A percentile compares a stretch with the other conserved stretches of the same genome.
Conservation (phyloP, 352 stramenopile species). For the Globisporangium nunn region DNA sequence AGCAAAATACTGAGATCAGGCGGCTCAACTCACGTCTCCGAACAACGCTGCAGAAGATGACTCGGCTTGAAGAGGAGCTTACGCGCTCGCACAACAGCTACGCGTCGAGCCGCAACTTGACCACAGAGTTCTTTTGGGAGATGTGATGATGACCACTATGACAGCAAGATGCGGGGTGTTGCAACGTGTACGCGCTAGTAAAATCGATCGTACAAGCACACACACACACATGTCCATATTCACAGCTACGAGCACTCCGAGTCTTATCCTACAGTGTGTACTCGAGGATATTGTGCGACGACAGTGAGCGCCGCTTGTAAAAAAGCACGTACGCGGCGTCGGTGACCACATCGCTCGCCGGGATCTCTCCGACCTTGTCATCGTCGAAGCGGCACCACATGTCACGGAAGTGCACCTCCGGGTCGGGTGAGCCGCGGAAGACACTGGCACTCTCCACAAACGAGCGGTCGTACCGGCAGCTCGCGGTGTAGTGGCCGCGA, state of each 20-base stretch:
- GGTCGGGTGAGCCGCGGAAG: conserved; percentile 27
- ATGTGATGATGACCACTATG: conserved; percentile 22
- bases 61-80: conserved; percentile 52
- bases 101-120: conserved; percentile 36
- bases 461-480: conserved; percentile 65
- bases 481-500: conserved; percentile 93
- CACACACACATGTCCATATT: not conserved
- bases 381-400: conserved; percentile 84
- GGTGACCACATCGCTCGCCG: conserved; percentile 60
- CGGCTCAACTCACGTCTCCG: conserved; percentile 44
- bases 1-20: conserved; percentile 53
- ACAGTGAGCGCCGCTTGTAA: conserved; percentile 81
- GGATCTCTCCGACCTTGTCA: conserved; percentile 73
- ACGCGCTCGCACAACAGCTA: conserved; percentile 36
- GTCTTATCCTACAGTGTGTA: conserved; percentile 35
- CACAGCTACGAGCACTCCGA: not conserved
- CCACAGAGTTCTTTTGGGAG: conserved; percentile 62
- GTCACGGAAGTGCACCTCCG: conserved; percentile 42
- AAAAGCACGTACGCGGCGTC: conserved; percentile 89
- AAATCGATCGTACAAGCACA: not conserved
- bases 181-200: conserved; percentile 5
- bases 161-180: not conserved
- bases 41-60: conserved; percentile 44
- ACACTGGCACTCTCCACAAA: conserved; percentile 52
- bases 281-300: conserved; percentile 57